Conservation (phyloP, 495 filamentous ascomycete species). For the Hypoxylon trugodes region DNA sequence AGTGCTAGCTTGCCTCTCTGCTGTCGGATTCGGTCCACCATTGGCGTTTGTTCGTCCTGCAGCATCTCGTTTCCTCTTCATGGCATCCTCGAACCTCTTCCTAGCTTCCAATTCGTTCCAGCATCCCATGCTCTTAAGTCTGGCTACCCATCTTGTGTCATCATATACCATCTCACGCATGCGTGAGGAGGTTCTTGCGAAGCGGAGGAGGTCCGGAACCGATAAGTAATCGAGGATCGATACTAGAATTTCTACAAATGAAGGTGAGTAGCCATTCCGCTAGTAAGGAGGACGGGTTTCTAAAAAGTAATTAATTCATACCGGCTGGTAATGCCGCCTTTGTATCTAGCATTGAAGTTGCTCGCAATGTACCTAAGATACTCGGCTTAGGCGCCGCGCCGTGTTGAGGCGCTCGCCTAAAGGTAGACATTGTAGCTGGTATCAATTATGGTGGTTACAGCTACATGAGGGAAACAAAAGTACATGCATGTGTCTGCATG, state of each 20-base stretch:
- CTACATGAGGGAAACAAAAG: constrained; percentile 16
- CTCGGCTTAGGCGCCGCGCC: constrained; percentile 56
- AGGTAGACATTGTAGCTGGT: constrained; percentile 63
- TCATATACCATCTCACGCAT: constrained; percentile 99
- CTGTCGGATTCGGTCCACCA: constrained; percentile 26
- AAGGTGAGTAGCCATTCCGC: constrained; percentile 17
- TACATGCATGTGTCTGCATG: too few species aligned
- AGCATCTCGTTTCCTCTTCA: constrained; percentile 71
- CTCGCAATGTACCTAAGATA: constrained; percentile 77
- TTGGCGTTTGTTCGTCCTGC: constrained; percentile 38
- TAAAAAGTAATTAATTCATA: constrained; percentile 47
- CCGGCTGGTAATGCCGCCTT: constrained; percentile 83
- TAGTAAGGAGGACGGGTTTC: not conserved
- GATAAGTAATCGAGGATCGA: constrained; percentile 89
- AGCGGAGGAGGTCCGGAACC: constrained; percentile 80
- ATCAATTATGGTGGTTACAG: not conserved
- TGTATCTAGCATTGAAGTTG: constrained; percentile 76
- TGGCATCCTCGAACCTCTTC: constrained; percentile 75
- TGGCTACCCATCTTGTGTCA: constrained; percentile 92
- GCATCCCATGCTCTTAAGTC: constrained; percentile 82
- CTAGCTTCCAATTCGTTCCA: constrained; percentile 94
- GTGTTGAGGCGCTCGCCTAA: constrained; percentile 65
- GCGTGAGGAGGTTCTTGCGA: constrained; percentile 86
- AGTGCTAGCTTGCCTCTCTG: constrained; percentile 44
- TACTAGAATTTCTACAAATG: constrained; percentile 78